These are phyloP conservation scores for Solanum okadae DNA, from an alignment of 257 asterid genomes.

Conservation along the genomic window DNA sequence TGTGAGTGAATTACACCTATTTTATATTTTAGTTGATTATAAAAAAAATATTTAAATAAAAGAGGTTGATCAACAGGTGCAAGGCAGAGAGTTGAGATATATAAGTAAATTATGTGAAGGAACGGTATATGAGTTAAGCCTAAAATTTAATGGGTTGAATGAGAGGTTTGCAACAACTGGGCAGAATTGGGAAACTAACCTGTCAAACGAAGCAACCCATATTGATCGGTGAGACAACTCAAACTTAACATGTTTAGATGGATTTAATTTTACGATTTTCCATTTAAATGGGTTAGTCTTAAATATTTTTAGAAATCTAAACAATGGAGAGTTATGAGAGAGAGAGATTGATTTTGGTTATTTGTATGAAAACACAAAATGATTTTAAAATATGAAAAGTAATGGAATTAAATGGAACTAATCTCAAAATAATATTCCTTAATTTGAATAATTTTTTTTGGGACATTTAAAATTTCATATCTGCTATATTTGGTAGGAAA, in stretches of 20 bases:
- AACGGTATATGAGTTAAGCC: neutral
- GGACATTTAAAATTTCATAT: too few relatives aligned
- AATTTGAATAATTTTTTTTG: too few relatives aligned
- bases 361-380: neutral
- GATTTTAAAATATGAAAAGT: neutral
- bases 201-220: neutral
- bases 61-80: neutral
- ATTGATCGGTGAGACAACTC: neutral
- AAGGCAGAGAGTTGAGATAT: neutral
- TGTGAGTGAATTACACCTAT: neutral
- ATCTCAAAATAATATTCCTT: neutral
- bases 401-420: neutral
- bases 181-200: neutral
- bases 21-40: too few relatives aligned
- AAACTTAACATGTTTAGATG: neutral
- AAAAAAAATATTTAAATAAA: too few relatives aligned
- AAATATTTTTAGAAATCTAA: neutral
- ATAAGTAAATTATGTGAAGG: neutral
- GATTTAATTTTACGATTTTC: neutral
- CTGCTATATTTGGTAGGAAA: too few relatives aligned
- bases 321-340: neutral
- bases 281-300: neutral
- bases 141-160: neutral
- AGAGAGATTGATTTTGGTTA: neutral
- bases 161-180: neutral